Percentiles rank a stretch among this genome's conserved stretches.
Conservation (phyloP, 495 filamentous ascomycete species). For the Diplogelasinospora grovesii region DNA sequence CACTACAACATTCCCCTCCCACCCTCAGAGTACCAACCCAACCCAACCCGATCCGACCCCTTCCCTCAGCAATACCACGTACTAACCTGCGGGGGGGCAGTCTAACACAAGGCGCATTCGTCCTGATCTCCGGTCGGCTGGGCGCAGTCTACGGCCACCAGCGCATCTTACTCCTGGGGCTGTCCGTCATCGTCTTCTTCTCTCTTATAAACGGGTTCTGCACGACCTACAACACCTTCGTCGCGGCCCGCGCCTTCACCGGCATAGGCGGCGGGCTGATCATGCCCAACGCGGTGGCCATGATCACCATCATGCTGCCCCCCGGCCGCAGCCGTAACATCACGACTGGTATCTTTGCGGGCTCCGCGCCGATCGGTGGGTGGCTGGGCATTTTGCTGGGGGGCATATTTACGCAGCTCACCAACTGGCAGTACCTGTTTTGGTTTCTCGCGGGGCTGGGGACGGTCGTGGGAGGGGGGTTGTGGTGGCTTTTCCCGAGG, state of each 20-base stretch:
- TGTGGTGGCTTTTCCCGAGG: too few species aligned
- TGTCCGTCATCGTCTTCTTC: slow-evolving; percentile 31
- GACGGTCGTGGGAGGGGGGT: too few species aligned
- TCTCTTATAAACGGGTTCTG: slow-evolving; percentile 32
- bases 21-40: too few species aligned
- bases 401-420: slow-evolving; percentile 36
- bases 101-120: slow-evolving; percentile 47
- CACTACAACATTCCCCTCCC: too few species aligned
- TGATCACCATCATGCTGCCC: slow-evolving; percentile 40
- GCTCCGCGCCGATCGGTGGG: slow-evolving; percentile 43
- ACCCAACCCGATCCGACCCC: too few species aligned
- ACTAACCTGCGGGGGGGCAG: too few species aligned
- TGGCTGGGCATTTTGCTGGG: slow-evolving; percentile 38
- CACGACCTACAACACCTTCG: slow-evolving; percentile 37
- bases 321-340: slow-evolving; percentile 42
- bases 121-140: slow-evolving; percentile 41
- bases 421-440: slow-evolving; percentile 45
- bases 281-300: slow-evolving; percentile 42
- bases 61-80: too few species aligned
- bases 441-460: too few species aligned
- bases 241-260: slow-evolving; percentile 31
- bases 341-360: slow-evolving; percentile 45
- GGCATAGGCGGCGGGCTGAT: slow-evolving; percentile 43
- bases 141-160: slow-evolving; percentile 47
- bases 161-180: slow-evolving; percentile 34